These are phyloP conservation scores for Leucosporidium creatinivorum DNA, from an alignment of 768 basidiomycete species.

Conservation along the genomic window DNA sequence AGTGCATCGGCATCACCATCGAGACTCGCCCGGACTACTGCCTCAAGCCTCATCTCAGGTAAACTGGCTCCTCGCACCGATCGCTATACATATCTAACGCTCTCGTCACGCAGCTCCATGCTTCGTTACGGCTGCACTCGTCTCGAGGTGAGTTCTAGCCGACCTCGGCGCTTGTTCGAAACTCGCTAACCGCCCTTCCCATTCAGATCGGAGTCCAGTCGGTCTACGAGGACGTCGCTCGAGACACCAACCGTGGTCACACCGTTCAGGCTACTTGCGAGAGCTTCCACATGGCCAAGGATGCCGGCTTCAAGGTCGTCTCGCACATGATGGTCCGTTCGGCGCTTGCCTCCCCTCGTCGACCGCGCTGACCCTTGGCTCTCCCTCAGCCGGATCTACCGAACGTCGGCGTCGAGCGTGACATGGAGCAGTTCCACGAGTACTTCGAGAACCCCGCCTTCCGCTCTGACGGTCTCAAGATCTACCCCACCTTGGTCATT, in stretches of 20 bases:
- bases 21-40: slow-evolving; percentile 99
- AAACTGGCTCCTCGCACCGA: slow-evolving; percentile 19
- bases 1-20: slow-evolving; percentile 97
- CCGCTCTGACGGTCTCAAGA: slow-evolving; percentile 92
- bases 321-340: slow-evolving; percentile 79
- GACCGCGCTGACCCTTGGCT: not conserved
- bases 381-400: slow-evolving; percentile 71
- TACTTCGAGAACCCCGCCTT: slow-evolving; percentile 99
- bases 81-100: not conserved
- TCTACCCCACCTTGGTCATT: slow-evolving; percentile 97
- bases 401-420: slow-evolving; percentile 93
- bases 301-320: slow-evolving; percentile 99
- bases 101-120: slow-evolving; percentile 45
- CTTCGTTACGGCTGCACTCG: slow-evolving; percentile 97
- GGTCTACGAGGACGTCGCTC: slow-evolving; percentile 97
- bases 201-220: slow-evolving; percentile 83
- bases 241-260: slow-evolving; percentile 97
- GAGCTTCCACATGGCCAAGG: slow-evolving; percentile 94
- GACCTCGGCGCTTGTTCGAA: too few species aligned
- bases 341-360: not conserved
- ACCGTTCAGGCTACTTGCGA: slow-evolving; percentile 96
- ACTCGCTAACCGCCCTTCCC: not conserved
- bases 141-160: slow-evolving; percentile 51
- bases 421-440: slow-evolving; percentile 97
- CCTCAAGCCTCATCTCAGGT: slow-evolving; percentile 89